Evolutionary conservation across 1,139 yeast genomes (phyloP), one percentile per base, ranked within the genome.

Genomic region (Taphrina deformans): DNA sequence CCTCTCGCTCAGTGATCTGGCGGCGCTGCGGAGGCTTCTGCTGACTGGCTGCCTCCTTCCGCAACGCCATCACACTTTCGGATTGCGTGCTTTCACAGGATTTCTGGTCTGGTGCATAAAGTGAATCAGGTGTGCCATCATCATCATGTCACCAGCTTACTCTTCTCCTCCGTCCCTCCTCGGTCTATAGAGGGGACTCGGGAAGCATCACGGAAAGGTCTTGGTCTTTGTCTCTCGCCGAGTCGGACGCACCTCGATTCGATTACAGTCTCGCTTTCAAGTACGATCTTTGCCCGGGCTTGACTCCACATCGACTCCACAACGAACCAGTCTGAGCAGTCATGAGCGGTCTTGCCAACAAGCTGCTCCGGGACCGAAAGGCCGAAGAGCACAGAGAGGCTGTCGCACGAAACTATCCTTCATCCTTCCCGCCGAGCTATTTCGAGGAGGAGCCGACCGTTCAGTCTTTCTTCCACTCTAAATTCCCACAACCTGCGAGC

Each of bases 401-500:
- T 9, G 63, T 40, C 21, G 56, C 23, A 16, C 41, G 50, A 41
- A 29, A 35, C 26, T 61, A 52, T 18, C 65, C 65, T 6, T 31
- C 46, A 18, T 38, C 51, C 31, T 33, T 46, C 35, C 65, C 65
- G 18, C 53, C 59, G 12, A 26, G 48, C 29, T 61, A 61, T 26
- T 55, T 52, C 16, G 65, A 61, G 27, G 41, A 27, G 44, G 65
- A 61, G 31, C 59, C 65, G 9, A 52, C 65, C 46, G 65, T 53
- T 6, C 52, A 46, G 41, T 33, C 48, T n/a, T 61, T 41, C 38
- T 61, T 61, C 53, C 48, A 44, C 26, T 14, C 44, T 7, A 29
- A 38, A 6, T 44, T 53, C 4, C 59, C 59, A 14, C 27, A 41
- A 9, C 59, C 59, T 3, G 35, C 35, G 9, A 23, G 26, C 7